These are phyloP conservation scores for Oryza glumipatula DNA, from an alignment of 176 grass and related monocot species.

Conservation along the genomic window DNA sequence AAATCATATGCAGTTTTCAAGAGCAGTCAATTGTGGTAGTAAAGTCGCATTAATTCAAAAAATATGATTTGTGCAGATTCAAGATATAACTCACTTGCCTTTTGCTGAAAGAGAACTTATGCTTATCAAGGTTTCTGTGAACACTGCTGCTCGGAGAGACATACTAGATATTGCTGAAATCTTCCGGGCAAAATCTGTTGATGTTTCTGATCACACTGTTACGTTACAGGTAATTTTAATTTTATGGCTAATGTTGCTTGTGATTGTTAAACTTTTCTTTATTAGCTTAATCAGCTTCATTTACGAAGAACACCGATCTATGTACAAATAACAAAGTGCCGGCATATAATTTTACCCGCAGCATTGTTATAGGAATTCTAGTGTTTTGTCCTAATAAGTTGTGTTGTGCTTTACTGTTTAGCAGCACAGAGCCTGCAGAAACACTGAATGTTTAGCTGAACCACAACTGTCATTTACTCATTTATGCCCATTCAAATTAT, in stretches of 20 bases:
- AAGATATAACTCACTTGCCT: constrained; percentile 78
- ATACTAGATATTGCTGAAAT: constrained; percentile 93
- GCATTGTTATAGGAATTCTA: background rate
- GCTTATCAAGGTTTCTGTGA: constrained; percentile 94
- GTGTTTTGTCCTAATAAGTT: background rate
- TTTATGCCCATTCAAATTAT: constrained; percentile 4
- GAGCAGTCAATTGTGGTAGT: background rate
- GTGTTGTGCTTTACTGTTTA: background rate
- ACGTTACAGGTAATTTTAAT: constrained; percentile 73
- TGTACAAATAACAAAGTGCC: background rate
- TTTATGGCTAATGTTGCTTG: background rate
- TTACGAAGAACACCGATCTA: background rate
- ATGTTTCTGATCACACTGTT: constrained; percentile 96
- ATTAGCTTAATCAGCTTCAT: constrained; percentile 1
- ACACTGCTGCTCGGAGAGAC: constrained; percentile 82
- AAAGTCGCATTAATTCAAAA: constrained; percentile 21
- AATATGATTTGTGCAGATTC: constrained; percentile 55
- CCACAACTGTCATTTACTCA: constrained; percentile 16
- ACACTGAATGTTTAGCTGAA: background rate
- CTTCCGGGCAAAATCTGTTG: constrained; percentile 83
- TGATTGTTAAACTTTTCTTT: background rate
- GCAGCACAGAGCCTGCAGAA: background rate
- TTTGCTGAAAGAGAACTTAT: constrained; percentile 96
- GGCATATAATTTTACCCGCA: background rate
- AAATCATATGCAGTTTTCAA: constrained; percentile 25